Base-by-base conservation (phyloP, 495 filamentous ascomycete species). In the Penicillium lividum region DNA sequence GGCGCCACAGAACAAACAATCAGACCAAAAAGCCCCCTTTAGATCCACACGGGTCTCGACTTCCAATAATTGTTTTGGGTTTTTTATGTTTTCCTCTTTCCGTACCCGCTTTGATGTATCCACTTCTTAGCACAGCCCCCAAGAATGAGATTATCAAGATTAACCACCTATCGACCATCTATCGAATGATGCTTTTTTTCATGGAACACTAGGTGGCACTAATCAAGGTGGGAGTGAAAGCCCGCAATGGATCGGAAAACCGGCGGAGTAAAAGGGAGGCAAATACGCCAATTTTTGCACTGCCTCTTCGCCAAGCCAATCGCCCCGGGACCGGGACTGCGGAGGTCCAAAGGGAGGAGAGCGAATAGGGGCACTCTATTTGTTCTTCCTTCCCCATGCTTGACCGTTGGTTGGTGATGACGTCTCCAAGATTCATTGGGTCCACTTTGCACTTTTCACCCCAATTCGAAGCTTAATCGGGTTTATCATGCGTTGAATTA, bases 261-360 rank as follows among this genome's bases (percentile, higher is more conserved):
- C 44, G 44, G 44, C 44, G 44, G 44, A 28, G 44, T 9, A 27
- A 5, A 28, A 27, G 22, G 38, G 38, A 36, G 38, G 38, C 15
- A 13, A 33, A 16, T 40, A 45, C 51, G 25, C 22, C 36, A 40
- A 7, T 31, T 16, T 43, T 52, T 65, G 62, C 62, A 65, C 62
- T 65, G 62, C 62, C 62, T 65, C 62, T 27, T 47, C 22, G 62
- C 62, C 62, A 64, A 64, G 62, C 40, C 52, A 36, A 16, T 16
- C 36, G 40, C 53, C 52, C 38, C 38, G 38, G 38, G 38, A 36
- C 13, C 33, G 33, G 38, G 13, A 40, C 38, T 40, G 38, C 53
- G 58, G 50, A 34, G 27, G 34, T 30, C 33, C 27, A 43, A 53
- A 34, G 40, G 44, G 33, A 49, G 38, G 51, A 51, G 47, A 42